Evolutionary conservation across 371 early-diverging fungal species (phyloP).

Genomic region (Zopfochytrium polystomum): DNA sequence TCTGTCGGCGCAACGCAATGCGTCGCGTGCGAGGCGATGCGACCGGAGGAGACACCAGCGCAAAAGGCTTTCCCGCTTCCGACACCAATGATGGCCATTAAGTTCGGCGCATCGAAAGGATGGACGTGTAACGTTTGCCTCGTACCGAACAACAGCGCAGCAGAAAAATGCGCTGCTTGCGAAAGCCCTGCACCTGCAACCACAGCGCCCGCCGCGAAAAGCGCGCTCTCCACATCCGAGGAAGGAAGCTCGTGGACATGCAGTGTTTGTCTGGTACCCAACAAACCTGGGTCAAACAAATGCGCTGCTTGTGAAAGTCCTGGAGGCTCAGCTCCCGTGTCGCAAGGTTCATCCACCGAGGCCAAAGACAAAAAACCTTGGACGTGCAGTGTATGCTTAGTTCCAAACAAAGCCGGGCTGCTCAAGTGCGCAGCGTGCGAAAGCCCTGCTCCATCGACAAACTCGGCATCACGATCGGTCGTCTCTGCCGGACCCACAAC

Average conservation of each 20-base stretch:
- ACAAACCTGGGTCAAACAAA: constrained; percentile 10
- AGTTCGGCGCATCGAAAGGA: not conserved
- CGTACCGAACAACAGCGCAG: constrained; percentile 9
- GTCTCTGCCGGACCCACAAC: not conserved
- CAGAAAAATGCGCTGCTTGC: constrained; percentile 16
- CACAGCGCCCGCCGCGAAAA: not conserved
- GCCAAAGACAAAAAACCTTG: too few relatives aligned
- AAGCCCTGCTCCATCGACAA: too few relatives aligned
- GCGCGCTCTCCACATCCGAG: too few relatives aligned
- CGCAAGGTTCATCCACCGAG: too few relatives aligned
- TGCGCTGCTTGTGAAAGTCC: constrained; percentile 18
- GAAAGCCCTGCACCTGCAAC: constrained; percentile 2
- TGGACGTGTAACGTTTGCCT: constrained; percentile 20
- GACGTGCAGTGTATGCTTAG: constrained; percentile 16
- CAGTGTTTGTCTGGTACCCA: constrained; percentile 8
- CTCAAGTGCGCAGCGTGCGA: constrained; percentile 16
- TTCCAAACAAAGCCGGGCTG: constrained; percentile 12
- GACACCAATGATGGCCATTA: not conserved
- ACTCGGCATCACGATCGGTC: not conserved
- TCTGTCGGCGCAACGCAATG: not conserved
- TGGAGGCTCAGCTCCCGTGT: not conserved
- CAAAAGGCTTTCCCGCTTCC: not conserved
- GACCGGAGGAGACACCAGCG: constrained; percentile 5
- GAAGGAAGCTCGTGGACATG: too few relatives aligned
- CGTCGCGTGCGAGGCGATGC: constrained; percentile 11